Evolutionary conservation across 2,329 filamentous ascomycete genomes (phyloP), one percentile per base, ranked within the genome.

Genomic region (Trichoderma guizhouense): DNA sequence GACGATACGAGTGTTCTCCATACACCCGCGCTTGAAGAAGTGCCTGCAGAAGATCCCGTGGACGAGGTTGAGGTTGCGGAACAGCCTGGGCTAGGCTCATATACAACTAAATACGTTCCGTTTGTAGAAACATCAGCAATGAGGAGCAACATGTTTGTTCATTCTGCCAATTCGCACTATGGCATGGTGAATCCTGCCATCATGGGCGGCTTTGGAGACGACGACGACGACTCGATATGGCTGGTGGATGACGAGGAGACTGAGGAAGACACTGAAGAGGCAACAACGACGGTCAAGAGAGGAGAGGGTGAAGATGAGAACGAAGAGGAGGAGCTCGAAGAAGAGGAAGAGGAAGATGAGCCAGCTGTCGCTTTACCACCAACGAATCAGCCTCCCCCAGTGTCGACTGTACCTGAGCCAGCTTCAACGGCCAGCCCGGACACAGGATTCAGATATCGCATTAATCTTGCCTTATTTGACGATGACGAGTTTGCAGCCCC

Each of bases 161-260:
- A 72, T 12, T 47, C 74, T 6, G 71, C 74, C 18, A 71, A 75
- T 30, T 73, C 74, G 12, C 68, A 78, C 26, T 81, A 82, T 61
- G 77, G 78, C 9, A 74, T 74, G 7, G 72, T 81, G 24, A 81
- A 77, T 61, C 75, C 79, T 6, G 76, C 76, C 18, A 79, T 81
- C 15, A 77, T 80, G 72, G 73, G 74, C 18, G 77, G 76, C 2
- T 81, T 81, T 55, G 79, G 76, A 18, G 75, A 75, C n/a, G 79
- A 82, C 7, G 79, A 81, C 7, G 76, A 77, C n/a, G 66, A 69
- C 7, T 78, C 74, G 32, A 76, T 77, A 47, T 79, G 74, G 78
- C 77, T 76, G 6, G 76, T 78, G 5, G 78, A 80, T 60, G 79
- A 80, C 51, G 77, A 78, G 39, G 75, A 75, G 47, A 21, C 66